phyloP scores from a whole-genome alignment of 1,139 yeast genomes.

The Lodderomyces theae region DNA sequence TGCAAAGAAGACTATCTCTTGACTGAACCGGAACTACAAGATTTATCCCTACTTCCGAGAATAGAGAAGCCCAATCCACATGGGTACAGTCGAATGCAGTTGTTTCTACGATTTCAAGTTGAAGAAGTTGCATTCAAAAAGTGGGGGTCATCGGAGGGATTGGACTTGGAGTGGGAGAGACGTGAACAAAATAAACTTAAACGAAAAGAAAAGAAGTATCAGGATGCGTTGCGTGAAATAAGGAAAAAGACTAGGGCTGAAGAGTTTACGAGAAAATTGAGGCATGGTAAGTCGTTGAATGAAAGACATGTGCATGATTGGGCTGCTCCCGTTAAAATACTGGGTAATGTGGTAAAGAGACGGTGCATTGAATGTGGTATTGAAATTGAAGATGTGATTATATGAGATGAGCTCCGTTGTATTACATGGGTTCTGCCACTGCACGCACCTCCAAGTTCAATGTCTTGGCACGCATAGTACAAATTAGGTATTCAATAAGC shows the following conservation, averaged over 20 bases:
- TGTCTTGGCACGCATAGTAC: too few relatives aligned
- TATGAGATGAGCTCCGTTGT: too few relatives aligned
- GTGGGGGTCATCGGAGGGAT: slow-evolving; percentile 89
- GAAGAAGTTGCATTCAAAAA: slow-evolving; percentile 90
- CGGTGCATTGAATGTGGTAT: slow-evolving; percentile 83
- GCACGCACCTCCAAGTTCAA: too few relatives aligned
- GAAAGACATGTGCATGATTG: slow-evolving; percentile 75
- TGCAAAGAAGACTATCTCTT: slow-evolving; percentile 87
- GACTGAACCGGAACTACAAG: slow-evolving; percentile 89
- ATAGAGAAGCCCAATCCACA: slow-evolving; percentile 94
- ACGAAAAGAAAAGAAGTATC: slow-evolving; percentile 76
- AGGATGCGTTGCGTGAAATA: slow-evolving; percentile 76
- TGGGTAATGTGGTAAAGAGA: slow-evolving; percentile 47
- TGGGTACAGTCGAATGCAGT: slow-evolving; percentile 90
- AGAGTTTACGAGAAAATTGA: slow-evolving; percentile 69
- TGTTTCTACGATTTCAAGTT: slow-evolving; percentile 82
- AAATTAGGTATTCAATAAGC: too few relatives aligned
- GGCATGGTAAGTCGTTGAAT: slow-evolving; percentile 52
- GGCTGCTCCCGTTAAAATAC: slow-evolving; percentile 49
- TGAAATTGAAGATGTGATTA: slow-evolving; percentile 64
- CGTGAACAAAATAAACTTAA: slow-evolving; percentile 70
- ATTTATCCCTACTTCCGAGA: slow-evolving; percentile 63
- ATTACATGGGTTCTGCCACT: too few relatives aligned
- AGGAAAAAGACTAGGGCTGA: slow-evolving; percentile 89
- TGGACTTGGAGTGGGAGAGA: slow-evolving; percentile 90